Evolutionary conservation across 139 green algal species (phyloP).

Genomic region (Tetradesmus lagerheimii): DNA sequence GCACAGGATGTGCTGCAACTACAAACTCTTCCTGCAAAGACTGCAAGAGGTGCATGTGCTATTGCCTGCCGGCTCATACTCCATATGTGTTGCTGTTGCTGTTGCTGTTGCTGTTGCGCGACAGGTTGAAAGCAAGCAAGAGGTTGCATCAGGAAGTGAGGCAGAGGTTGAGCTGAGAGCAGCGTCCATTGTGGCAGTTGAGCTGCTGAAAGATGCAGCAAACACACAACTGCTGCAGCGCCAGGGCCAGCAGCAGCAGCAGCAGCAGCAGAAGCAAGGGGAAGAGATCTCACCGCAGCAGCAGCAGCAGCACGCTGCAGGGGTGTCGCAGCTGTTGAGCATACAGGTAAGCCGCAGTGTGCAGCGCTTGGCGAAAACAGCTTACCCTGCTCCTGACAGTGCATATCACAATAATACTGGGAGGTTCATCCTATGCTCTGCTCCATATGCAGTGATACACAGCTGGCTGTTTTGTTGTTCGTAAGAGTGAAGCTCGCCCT

Average conservation of each 20-base stretch:
- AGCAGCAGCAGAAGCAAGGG: background rate
- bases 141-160: constrained; percentile 64
- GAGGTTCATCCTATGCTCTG: too few relatives aligned
- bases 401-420: too few relatives aligned
- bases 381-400: too few relatives aligned
- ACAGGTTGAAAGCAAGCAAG: constrained; percentile 57
- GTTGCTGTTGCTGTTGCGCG: background rate
- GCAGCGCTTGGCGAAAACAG: background rate
- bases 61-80: too few relatives aligned
- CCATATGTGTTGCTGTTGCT: too few relatives aligned
- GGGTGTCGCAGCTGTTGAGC: background rate
- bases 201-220: constrained; percentile 63
- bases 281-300: too few relatives aligned
- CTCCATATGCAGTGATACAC: too few relatives aligned
- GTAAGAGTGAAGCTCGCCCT: too few relatives aligned
- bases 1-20: too few relatives aligned
- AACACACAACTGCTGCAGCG: constrained; percentile 36
- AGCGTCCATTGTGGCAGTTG: constrained; percentile 76
- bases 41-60: too few relatives aligned
- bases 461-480: too few relatives aligned
- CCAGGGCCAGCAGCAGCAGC: background rate
- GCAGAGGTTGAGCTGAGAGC: constrained; percentile 86
- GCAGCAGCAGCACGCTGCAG: background rate
- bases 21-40: too few relatives aligned
- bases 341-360: background rate